Evolutionary conservation across 495 filamentous ascomycete species (phyloP), one percentile per base, ranked within the genome.

Genomic region (Chaetomium tenue): DNA sequence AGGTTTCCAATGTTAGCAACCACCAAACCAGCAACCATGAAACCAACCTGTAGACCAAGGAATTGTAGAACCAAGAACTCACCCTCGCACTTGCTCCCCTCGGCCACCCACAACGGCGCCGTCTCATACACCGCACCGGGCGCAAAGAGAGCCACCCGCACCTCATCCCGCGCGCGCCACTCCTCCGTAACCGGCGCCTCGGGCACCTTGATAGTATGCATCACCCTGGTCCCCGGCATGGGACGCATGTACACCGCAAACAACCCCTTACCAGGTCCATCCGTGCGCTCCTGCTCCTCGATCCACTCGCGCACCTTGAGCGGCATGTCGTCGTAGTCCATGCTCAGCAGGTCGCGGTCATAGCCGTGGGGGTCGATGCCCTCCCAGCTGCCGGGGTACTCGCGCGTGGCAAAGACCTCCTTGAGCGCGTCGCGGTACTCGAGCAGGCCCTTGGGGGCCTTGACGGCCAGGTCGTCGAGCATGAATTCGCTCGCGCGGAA

Each of bases 331-430:
- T 47, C 56, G 64, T 77, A 77, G 20, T 66, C 66, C 75, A 77
- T 77, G 60, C 60, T 65, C 28, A 77, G 64, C 56, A 77, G 48
- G 26, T 66, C 60, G 33, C 75, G 70, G 58, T 76, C 74, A 66
- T 76, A 74, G 40, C 69, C 69, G 69, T 77, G 75, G 3, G 71
- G 72, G 63, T 77, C 75, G 33, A 75, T 65, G 52, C 75, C 75
- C 51, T 76, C 72, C 75, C 75, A 77, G 48, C 66, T 64, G 22
- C 75, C 75, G 4, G 75, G 75, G 61, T 76, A 77, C 39, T 67
- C 48, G 25, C 72, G 66, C n/a, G 60, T 26, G 37, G 58, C 20
- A 52, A 77, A 77, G 25, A 76, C 55, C 22, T 60, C 64, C 40
- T 72, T 71, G 50, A 77, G 67, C 12, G 69, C 74, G 42, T 72